These are phyloP conservation scores for Xylaria venustula DNA, from an alignment of 495 filamentous ascomycete species.

Conservation along the genomic window DNA sequence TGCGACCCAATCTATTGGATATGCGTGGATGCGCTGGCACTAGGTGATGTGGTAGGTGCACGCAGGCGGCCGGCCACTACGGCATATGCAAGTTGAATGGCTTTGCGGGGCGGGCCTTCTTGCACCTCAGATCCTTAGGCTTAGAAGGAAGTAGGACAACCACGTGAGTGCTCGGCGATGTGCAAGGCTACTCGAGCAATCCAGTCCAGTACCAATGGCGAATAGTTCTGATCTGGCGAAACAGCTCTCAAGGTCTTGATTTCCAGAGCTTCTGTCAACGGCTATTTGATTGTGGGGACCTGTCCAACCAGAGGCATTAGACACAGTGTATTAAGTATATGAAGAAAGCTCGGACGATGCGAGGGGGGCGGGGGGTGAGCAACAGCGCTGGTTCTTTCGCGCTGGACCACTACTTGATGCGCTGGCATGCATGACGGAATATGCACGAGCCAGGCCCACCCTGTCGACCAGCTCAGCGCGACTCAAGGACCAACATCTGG, in stretches of 20 bases:
- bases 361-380: slow-evolving; percentile 39
- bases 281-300: slow-evolving; percentile 33
- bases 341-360: slow-evolving; percentile 37
- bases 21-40: slow-evolving; percentile 60
- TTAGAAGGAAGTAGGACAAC: slow-evolving; percentile 32
- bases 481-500: slow-evolving; percentile 30
- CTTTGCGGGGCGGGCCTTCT: slow-evolving; percentile 46
- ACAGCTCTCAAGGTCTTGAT: slow-evolving; percentile 34
- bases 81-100: slow-evolving; percentile 59
- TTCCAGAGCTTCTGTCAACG: slow-evolving; percentile 30
- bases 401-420: slow-evolving; percentile 53
- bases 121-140: slow-evolving; percentile 41
- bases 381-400: slow-evolving; percentile 37
- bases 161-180: slow-evolving; percentile 42
- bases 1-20: slow-evolving; percentile 57
- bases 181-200: slow-evolving; percentile 14
- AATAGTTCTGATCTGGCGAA: slow-evolving; percentile 29
- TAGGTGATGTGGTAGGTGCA: slow-evolving; percentile 49
- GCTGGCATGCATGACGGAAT: slow-evolving; percentile 60
- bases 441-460: slow-evolving; percentile 54
- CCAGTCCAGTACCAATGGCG: slow-evolving; percentile 10
- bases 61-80: slow-evolving; percentile 51
- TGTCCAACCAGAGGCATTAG: slow-evolving; percentile 52
- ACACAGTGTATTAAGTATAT: slow-evolving; percentile 36
- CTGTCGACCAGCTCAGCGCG: slow-evolving; percentile 35